Evolutionary conservation across 208 protist genomes (phyloP).

Genomic region (Leishmania lainsoni): DNA sequence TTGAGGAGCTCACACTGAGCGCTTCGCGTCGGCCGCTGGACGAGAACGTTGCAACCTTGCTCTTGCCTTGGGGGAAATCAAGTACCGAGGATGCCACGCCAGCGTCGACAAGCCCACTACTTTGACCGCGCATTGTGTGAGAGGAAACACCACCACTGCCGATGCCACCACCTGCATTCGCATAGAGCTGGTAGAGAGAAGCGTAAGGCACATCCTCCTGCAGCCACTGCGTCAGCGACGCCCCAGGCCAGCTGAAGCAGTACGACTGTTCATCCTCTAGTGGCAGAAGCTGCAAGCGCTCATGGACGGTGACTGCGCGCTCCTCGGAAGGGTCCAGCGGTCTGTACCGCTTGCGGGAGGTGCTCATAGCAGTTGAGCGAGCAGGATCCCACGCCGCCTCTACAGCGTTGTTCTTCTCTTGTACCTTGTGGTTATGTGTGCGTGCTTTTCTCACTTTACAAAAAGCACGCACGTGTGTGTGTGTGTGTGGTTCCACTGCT

Average conservation of each 20-base stretch:
- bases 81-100: not conserved
- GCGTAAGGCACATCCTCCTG: slow-evolving; percentile 21
- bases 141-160: slow-evolving; percentile 6
- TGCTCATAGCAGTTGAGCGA: slow-evolving; percentile 31
- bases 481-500: not conserved
- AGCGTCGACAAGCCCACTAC: not conserved
- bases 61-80: not conserved
- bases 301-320: slow-evolving; percentile 50
- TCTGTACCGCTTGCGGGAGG: slow-evolving; percentile 68
- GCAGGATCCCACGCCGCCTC: not conserved
- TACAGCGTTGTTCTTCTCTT: not conserved
- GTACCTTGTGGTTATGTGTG: not conserved
- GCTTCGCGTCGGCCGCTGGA: not conserved
- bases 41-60: not conserved
- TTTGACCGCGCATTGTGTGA: not conserved
- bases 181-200: slow-evolving; percentile 26
- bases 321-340: slow-evolving; percentile 82
- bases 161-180: not conserved
- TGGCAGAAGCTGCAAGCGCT: slow-evolving; percentile 48
- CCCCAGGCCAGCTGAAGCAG: slow-evolving; percentile 85
- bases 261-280: slow-evolving; percentile 81
- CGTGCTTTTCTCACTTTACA: too few relatives aligned
- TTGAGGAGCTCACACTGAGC: not conserved
- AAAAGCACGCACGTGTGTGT: too few relatives aligned
- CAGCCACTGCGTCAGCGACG: slow-evolving; percentile 40